phyloP scores from a whole-genome alignment of 2,329 filamentous ascomycete species.

The Colletotrichum incanum region DNA sequence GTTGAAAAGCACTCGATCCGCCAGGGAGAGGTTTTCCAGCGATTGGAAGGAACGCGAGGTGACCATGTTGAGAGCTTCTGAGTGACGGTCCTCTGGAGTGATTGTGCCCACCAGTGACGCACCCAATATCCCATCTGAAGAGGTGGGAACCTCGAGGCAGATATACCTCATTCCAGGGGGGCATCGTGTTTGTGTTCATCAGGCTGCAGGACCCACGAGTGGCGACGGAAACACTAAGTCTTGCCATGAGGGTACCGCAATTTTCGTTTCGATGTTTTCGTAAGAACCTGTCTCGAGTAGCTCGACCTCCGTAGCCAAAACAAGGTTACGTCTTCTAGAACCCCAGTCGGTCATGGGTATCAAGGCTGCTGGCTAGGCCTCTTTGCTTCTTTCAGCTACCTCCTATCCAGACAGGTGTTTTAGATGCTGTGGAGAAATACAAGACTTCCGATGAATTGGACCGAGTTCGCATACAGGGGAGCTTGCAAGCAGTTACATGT shows the following conservation, averaged over 20 bases:
- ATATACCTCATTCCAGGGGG: slow-evolving; percentile 30
- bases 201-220: slow-evolving; percentile 1
- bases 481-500: slow-evolving; percentile 2
- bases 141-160: slow-evolving; percentile 29
- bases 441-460: slow-evolving; percentile 9
- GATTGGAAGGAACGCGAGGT: slow-evolving; percentile 38
- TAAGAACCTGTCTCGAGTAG: slow-evolving; percentile 12
- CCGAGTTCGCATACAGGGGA: slow-evolving; percentile 1
- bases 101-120: slow-evolving; percentile 36
- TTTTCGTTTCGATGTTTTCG: slow-evolving; percentile 6
- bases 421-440: slow-evolving; percentile 32
- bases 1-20: slow-evolving; percentile 41
- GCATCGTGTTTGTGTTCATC: slow-evolving; percentile 1
- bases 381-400: slow-evolving; percentile 29
- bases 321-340: slow-evolving; percentile 31
- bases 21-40: slow-evolving; percentile 40
- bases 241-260: slow-evolving; percentile 13
- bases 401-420: slow-evolving; percentile 32
- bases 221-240: neutral
- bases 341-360: slow-evolving; percentile 17
- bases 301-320: slow-evolving; percentile 10
- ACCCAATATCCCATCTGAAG: neutral
- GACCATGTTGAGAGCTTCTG: slow-evolving; percentile 29
- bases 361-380: slow-evolving; percentile 3
- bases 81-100: slow-evolving; percentile 16